Base-by-base conservation (phyloP, 345 rosid genomes). In the Populus nigra region DNA sequence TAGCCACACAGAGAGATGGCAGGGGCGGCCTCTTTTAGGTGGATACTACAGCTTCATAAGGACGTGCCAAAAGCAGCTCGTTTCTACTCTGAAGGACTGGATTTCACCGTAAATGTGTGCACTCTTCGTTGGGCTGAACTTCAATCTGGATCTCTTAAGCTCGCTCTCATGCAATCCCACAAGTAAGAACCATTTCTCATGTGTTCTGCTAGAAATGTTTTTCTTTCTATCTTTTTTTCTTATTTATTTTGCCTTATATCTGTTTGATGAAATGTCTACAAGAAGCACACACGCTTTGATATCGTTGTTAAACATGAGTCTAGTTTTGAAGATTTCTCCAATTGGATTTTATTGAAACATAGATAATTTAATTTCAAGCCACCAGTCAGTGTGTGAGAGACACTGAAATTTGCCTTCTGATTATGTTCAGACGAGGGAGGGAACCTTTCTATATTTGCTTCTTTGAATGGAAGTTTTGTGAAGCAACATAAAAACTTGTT, bases 81-180 rank as follows among this genome's bases (percentile, higher is more conserved):
- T n/a, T 92, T 96, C 88, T 96, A 96, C 85, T 88, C 90, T 18
- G 84, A 93, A 80, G 97, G 98, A 53, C 90, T 96, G 16, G 93
- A 91, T 73, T 88, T 94, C 81, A 84, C 97, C 12, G 90, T 92
- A 72, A 89, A 89, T 65, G 91, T 92, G 45, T 92, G 94, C 80
- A 92, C 98, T 22, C 90, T 87, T 63, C 92, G 97, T 41, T 96
- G 95, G 98, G 98, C 97, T 4, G 97, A 96, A 78, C 95, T 92
- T 57, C 88, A 94, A n/a, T 90, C 97, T 1, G 95, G 95, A 65
- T 85, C 95, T 29, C 91, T 96, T 57, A 96, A 88, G 84, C 94
- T 93, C 38, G 93, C 94, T 45, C 89, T 91, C 63, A 84, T 96
- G 92, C 94, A 91, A 72, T 88, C 89, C 61, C 89, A 97, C 12